Conservation (phyloP, 1,284 basidiomycete species). For the Pseudozyma sp. region DNA sequence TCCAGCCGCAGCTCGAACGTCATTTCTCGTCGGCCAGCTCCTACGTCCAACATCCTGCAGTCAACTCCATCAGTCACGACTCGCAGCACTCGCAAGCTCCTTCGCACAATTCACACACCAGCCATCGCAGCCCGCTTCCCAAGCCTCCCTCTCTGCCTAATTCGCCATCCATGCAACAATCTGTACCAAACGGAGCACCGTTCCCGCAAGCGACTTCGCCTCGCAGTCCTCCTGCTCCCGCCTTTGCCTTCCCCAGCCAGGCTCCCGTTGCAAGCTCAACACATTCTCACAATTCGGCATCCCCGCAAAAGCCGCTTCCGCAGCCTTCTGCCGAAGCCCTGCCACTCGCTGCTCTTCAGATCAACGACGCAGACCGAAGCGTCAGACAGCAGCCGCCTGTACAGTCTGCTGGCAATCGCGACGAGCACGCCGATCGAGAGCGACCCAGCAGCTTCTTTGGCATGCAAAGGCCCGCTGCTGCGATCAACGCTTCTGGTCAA, state of each 20-base stretch:
- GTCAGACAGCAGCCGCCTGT: slow-evolving; percentile 9
- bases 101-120: slow-evolving; percentile 24
- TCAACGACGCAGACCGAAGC: slow-evolving; percentile 21
- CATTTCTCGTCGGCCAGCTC: slow-evolving; percentile 51
- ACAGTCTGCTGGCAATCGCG: slow-evolving; percentile 8
- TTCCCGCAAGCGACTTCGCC: slow-evolving; percentile 10
- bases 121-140: slow-evolving; percentile 36
- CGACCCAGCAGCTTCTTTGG: slow-evolving; percentile 60
- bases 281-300: background rate
- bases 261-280: background rate
- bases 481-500: slow-evolving; percentile 42
- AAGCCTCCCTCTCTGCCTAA: slow-evolving; percentile 25
- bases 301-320: slow-evolving; percentile 8
- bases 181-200: slow-evolving; percentile 5
- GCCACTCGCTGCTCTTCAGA: slow-evolving; percentile 16
- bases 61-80: slow-evolving; percentile 15
- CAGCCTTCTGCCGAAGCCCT: slow-evolving; percentile 15
- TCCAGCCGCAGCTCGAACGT: slow-evolving; percentile 31
- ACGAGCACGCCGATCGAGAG: slow-evolving; percentile 24
- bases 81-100: slow-evolving; percentile 29
- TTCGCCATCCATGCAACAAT: slow-evolving; percentile 10
- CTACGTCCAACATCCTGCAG: slow-evolving; percentile 29
- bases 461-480: slow-evolving; percentile 53
- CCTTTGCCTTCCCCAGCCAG: slow-evolving; percentile 19
- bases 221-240: slow-evolving; percentile 10